These are phyloP conservation scores for Bimuria novae-zelandiae DNA, from an alignment of 2,329 filamentous ascomycete species.

Conservation along the genomic window DNA sequence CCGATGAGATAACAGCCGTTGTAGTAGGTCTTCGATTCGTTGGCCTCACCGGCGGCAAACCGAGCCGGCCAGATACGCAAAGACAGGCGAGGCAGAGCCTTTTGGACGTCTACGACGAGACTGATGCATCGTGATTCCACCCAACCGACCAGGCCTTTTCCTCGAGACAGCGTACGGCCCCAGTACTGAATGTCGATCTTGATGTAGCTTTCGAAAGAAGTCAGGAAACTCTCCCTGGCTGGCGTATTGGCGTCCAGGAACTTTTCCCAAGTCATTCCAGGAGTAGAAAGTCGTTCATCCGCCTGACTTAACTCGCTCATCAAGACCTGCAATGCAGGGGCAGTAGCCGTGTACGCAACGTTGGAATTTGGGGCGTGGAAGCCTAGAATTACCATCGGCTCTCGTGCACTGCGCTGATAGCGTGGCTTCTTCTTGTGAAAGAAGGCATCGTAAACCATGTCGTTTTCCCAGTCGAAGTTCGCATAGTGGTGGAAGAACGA, in stretches of 20 bases:
- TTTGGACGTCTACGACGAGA: conserved; percentile 63
- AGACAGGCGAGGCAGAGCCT: conserved; percentile 56
- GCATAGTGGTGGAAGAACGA: conserved; percentile 70
- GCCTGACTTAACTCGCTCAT: conserved; percentile 58
- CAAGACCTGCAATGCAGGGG: conserved; percentile 58
- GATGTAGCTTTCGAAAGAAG: conserved; percentile 59
- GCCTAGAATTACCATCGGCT: conserved; percentile 67
- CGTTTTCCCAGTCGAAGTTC: conserved; percentile 61
- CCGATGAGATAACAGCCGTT: conserved; percentile 67
- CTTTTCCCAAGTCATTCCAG: conserved; percentile 32
- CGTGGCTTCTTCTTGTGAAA: conserved; percentile 50
- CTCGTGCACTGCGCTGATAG: conserved; percentile 61
- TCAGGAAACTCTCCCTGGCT: conserved; percentile 52
- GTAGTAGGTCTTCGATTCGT: conserved; percentile 49
- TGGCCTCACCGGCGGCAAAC: conserved; percentile 49
- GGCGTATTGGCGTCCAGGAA: conserved; percentile 23
- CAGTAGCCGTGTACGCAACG: conserved; percentile 59
- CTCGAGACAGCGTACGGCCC: conserved; percentile 61
- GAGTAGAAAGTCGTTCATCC: conserved; percentile 43
- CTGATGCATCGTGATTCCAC: conserved; percentile 64
- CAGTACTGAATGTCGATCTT: conserved; percentile 69
- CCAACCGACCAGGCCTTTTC: conserved; percentile 64
- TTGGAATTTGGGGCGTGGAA: conserved; percentile 67
- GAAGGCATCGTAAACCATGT: conserved; percentile 63
- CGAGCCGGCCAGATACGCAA: conserved; percentile 67